Conservation (phyloP, 768 basidiomycete species). For the Imleria badia region DNA sequence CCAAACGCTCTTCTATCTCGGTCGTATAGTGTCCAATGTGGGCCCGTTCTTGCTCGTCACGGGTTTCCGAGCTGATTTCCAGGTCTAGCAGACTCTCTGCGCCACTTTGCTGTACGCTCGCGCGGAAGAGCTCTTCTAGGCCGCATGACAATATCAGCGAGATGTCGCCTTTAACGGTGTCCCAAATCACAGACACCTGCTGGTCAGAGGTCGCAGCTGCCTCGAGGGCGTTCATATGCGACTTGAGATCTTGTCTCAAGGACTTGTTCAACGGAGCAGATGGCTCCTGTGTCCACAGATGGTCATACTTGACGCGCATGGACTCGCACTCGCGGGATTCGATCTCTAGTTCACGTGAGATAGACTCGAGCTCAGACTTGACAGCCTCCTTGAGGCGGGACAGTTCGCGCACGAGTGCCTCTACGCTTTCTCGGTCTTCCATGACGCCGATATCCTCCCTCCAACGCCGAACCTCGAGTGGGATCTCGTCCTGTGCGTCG, state of each 20-base stretch:
- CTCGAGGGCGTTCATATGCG: constrained; percentile 66
- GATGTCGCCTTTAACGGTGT: constrained; percentile 64
- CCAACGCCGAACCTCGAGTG: constrained; percentile 70
- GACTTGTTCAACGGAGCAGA: constrained; percentile 70
- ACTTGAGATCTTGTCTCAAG: constrained; percentile 76
- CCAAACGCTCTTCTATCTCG: constrained; percentile 78
- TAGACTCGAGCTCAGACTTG: constrained; percentile 56
- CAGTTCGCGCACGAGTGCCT: constrained; percentile 59
- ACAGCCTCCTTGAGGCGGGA: constrained; percentile 57
- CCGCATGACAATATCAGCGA: constrained; percentile 56
- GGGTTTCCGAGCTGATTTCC: constrained; percentile 60
- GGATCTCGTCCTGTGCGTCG: constrained; percentile 63
- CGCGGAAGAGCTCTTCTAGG: constrained; percentile 63
- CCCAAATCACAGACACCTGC: constrained; percentile 75
- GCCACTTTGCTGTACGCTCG: constrained; percentile 42
- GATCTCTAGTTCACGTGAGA: constrained; percentile 67
- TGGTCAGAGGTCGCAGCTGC: constrained; percentile 77
- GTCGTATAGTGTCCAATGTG: constrained; percentile 66
- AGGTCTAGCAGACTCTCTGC: constrained; percentile 65
- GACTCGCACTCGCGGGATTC: constrained; percentile 89
- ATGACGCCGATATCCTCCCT: constrained; percentile 68
- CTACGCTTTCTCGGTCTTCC: constrained; percentile 69
- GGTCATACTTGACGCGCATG: constrained; percentile 83
- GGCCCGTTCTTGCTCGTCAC: constrained; percentile 64
- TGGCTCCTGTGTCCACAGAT: constrained; percentile 84